These are phyloP conservation scores for Ceratocystis cacaofunesta DNA, from an alignment of 2,329 filamentous ascomycete genomes.

Conservation along the genomic window DNA sequence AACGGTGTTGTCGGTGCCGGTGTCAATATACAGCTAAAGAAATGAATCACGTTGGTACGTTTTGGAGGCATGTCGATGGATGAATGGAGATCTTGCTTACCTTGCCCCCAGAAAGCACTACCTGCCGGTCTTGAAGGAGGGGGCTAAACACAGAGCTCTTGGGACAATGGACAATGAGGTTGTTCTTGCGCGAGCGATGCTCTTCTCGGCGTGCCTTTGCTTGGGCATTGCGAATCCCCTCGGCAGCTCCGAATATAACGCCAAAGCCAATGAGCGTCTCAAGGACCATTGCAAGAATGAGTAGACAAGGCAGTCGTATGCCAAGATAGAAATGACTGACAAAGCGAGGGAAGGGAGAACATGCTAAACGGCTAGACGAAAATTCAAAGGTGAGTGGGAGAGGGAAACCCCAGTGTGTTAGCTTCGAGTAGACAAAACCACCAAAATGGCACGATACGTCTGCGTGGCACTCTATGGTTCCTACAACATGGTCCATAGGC, in stretches of 20 bases:
- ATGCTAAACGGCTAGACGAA: neutral
- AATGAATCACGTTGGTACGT: neutral
- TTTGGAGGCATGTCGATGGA: neutral
- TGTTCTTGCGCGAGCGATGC: constrained; percentile 34
- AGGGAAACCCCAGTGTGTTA: neutral
- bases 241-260: constrained; percentile 32
- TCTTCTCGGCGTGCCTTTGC: constrained; percentile 32
- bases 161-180: constrained; percentile 32
- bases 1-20: constrained; percentile 22
- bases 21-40: constrained; percentile 29
- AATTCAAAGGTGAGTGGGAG: neutral
- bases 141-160: constrained; percentile 32
- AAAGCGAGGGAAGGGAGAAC: neutral
- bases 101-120: constrained; percentile 32
- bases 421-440: neutral
- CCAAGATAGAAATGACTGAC: neutral
- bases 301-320: neutral
- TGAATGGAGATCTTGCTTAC: constrained; percentile 19
- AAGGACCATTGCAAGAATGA: constrained; percentile 19
- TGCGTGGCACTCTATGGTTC: neutral
- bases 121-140: constrained; percentile 30
- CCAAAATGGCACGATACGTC: neutral
- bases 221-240: constrained; percentile 34
- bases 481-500: neutral
- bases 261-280: constrained; percentile 28